phyloP scores from a whole-genome alignment of 257 asterid genomes.

The Ballota nigra region DNA sequence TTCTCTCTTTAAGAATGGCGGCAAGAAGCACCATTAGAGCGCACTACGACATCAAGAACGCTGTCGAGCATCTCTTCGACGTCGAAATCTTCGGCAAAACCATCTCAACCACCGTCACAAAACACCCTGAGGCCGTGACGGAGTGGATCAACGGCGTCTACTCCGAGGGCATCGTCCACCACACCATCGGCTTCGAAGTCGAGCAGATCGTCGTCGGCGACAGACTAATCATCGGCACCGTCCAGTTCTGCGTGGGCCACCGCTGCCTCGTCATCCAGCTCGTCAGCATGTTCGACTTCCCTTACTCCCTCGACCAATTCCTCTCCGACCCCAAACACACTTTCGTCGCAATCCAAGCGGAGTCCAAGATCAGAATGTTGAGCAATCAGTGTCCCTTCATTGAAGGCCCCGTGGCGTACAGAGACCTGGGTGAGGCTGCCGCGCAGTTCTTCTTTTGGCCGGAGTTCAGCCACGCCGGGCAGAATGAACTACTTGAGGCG shows the following conservation, averaged over 20 bases:
- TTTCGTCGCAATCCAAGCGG: not conserved
- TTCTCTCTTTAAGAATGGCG: not conserved
- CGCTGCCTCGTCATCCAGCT: not conserved
- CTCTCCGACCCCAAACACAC: not conserved
- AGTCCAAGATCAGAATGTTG: not conserved
- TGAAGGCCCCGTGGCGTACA: not conserved
- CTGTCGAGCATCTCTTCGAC: not conserved
- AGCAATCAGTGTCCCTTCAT: not conserved
- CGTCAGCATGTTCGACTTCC: not conserved
- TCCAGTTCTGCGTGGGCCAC: not conserved
- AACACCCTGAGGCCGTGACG: not conserved
- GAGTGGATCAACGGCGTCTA: not conserved
- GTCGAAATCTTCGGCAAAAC: not conserved
- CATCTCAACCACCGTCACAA: not conserved
- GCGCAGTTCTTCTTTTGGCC: not conserved
- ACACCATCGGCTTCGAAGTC: not conserved
- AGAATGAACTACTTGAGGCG: not conserved
- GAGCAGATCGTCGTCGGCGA: not conserved
- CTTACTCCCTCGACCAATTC: not conserved
- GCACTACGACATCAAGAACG: not conserved
- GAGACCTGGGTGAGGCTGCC: not conserved
- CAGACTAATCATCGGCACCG: not conserved
- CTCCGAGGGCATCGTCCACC: not conserved
- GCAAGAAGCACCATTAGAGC: not conserved
- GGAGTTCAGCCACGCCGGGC: too few species aligned